Evolutionary conservation across 2,329 filamentous ascomycete species (phyloP), one percentile per base, ranked within the genome.

Genomic region (Ambrosiella beaveri): DNA sequence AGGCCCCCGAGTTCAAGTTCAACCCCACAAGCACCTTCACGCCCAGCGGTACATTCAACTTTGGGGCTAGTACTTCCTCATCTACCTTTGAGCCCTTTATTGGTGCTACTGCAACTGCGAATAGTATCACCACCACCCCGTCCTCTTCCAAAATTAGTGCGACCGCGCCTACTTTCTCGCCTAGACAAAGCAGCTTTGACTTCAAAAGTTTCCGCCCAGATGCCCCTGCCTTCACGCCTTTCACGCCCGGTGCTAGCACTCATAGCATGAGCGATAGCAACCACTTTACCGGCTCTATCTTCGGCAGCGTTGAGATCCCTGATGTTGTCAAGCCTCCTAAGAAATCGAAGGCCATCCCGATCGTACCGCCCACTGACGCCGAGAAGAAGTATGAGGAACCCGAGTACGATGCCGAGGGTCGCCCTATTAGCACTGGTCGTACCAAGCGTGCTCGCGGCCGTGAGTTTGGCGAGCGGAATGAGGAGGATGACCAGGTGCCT

Each of bases 1-100:
- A 85, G 62, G 91, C 91, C 0, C 86, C 89, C 52, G 88, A 93
- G 65, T 96, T 96, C 74, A 88, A 84, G 64, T 91, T 91, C 69
- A 79, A 80, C 62, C 78, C 78, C 2, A 68, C 70, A 2, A 77
- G 68, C 64, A 70, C 69, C 35, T 81, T 80, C 64, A 71, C 74
- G 41, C 73, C 75, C 39, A 27, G 38, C 11, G 50, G 57, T 40
- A 49, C 54, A 27, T 79, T 80, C 64, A 71, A 71, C 44, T 80
- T 80, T 61, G 54, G 41, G 27, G 49, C 54, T 17, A 58, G 56
- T 19, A 41, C 54, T 11, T 70, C 71, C 19, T 68, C 67, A 45
- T 71, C 65, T 54, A 65, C 64, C 53, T 76, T 77, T 67, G 74
- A 81, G 63, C 74, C 78, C 4, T 75, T 75, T 66, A 73, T 74